A percentile compares a stretch with the other conserved stretches of the same genome.
Conservation (phyloP, 139 green algal genomes). For the Chlamydomonas sp. region DNA sequence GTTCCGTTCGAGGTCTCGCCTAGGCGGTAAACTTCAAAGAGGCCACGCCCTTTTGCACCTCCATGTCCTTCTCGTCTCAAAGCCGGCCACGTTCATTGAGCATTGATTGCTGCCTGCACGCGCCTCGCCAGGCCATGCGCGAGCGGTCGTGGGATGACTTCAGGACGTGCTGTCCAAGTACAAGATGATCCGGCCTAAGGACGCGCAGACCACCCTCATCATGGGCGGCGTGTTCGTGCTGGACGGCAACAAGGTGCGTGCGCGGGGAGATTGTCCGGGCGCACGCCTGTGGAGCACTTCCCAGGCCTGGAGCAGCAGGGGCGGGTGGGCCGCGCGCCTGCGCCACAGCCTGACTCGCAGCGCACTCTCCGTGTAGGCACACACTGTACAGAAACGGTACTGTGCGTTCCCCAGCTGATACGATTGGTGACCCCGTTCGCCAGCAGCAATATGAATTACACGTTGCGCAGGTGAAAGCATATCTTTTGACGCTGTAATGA, state of each 20-base stretch:
- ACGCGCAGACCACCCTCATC: not conserved
- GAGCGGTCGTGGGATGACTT: not conserved
- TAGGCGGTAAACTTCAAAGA: not conserved
- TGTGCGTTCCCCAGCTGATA: too few species aligned
- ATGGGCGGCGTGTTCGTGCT: constrained; percentile 27
- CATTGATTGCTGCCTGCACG: not conserved
- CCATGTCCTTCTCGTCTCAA: not conserved
- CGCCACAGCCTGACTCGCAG: not conserved
- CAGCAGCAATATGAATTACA: too few species aligned
- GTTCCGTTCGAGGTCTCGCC: not conserved
- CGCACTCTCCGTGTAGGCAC: too few species aligned
- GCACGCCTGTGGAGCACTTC: too few species aligned
- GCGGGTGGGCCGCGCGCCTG: not conserved
- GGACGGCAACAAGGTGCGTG: constrained; percentile 1
- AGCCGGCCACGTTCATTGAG: too few species aligned
- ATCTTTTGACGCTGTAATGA: too few species aligned
- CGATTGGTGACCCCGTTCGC: too few species aligned
- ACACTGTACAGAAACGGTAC: too few species aligned
- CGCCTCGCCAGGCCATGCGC: not conserved
- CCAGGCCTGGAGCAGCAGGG: not conserved
- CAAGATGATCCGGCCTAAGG: constrained; percentile 16
- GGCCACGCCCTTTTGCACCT: not conserved
- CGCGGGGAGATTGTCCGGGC: not conserved
- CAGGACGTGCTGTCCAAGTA: not conserved
- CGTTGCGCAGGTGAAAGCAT: too few species aligned